Evolutionary conservation across 768 basidiomycete genomes (phyloP).

Genomic region (Ramaria sp.): DNA sequence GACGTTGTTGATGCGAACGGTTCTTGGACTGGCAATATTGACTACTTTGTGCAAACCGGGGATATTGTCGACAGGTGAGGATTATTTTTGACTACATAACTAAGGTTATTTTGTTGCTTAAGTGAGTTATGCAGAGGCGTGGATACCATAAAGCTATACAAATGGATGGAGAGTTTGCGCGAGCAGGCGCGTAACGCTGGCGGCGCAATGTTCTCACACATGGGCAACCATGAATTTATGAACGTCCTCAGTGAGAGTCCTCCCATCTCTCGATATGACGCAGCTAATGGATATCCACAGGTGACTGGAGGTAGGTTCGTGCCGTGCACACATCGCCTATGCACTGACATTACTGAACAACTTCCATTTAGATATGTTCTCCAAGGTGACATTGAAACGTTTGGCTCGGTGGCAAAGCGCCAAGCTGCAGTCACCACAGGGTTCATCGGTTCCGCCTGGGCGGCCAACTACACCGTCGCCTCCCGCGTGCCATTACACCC

Average conservation of each 20-base stretch:
- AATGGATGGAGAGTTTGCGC: conserved; percentile 76
- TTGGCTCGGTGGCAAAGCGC: conserved; percentile 60
- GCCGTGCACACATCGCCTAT: background rate
- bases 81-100: conserved; percentile 1
- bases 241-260: conserved; percentile 57
- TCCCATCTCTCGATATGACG: conserved; percentile 3
- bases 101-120: background rate
- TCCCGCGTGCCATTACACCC: conserved; percentile 75
- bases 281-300: conserved; percentile 24
- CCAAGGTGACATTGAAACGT: conserved; percentile 71
- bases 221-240: conserved; percentile 98
- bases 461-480: conserved; percentile 73
- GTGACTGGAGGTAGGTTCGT: conserved; percentile 69
- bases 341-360: background rate
- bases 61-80: conserved; percentile 86
- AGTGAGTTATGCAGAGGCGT: conserved; percentile 46
- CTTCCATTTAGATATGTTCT: conserved; percentile 64
- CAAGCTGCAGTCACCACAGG: conserved; percentile 63
- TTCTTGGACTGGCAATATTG: conserved; percentile 74
- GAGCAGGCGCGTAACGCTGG: conserved; percentile 59
- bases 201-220: conserved; percentile 61
- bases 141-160: conserved; percentile 80
- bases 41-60: conserved; percentile 89
- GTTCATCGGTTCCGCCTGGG: conserved; percentile 73
- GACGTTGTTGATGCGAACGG: conserved; percentile 61